Evolutionary conservation across 805 yeast genomes (phyloP).

Genomic region (Pichia nakasei): DNA sequence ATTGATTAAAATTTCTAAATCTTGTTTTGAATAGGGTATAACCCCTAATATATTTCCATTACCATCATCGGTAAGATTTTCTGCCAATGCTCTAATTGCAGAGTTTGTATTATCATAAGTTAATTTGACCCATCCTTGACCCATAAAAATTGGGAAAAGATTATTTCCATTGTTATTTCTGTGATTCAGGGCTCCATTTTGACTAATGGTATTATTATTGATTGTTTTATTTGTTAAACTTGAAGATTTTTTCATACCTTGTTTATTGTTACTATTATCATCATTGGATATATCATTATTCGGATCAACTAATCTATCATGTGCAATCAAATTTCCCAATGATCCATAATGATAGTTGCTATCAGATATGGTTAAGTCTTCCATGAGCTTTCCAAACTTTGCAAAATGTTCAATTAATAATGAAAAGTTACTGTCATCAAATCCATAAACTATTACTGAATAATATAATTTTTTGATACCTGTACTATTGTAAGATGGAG

Average conservation of each 20-base stretch:
- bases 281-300: background rate
- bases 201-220: background rate
- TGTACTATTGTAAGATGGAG: background rate
- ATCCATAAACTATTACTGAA: conserved; percentile 82
- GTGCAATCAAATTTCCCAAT: conserved; percentile 1
- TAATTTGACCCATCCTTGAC: conserved; percentile 84
- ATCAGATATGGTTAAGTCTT: conserved; percentile 7
- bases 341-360: conserved; percentile 1
- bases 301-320: background rate
- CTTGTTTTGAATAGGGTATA: conserved; percentile 50
- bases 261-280: background rate
- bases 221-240: background rate
- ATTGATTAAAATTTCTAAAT: conserved; percentile 17
- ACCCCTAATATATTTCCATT: conserved; percentile 43
- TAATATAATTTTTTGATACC: conserved; percentile 30
- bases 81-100: conserved; percentile 75
- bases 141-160: conserved; percentile 62
- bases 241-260: background rate
- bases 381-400: conserved; percentile 11
- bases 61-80: conserved; percentile 65
- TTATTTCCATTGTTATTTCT: background rate
- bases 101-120: conserved; percentile 70
- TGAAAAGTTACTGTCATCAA: conserved; percentile 66
- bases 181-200: background rate
- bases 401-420: conserved; percentile 41